Conservation (phyloP, 257 asterid species). For the Anisodus acutangulus region DNA sequence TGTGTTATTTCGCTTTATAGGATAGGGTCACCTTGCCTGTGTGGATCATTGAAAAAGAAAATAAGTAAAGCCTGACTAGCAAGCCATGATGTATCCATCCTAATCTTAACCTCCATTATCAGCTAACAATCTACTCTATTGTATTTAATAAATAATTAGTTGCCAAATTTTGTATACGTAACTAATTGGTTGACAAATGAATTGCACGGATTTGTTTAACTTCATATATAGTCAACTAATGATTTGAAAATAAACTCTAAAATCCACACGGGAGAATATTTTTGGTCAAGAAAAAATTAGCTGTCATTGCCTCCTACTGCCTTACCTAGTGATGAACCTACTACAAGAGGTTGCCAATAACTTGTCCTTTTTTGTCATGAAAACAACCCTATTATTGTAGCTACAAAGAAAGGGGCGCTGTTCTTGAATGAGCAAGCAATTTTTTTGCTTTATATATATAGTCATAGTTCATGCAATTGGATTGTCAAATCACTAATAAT, state of each 20-base stretch:
- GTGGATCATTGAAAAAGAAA: neutral
- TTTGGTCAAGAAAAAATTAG: conserved; percentile 41
- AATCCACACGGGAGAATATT: conserved; percentile 33
- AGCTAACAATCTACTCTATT: conserved; percentile 2
- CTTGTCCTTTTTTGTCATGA: conserved; percentile 32
- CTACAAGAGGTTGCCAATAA: conserved; percentile 27
- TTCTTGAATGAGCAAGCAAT: neutral
- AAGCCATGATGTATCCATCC: neutral
- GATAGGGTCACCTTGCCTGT: neutral
- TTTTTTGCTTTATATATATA: neutral
- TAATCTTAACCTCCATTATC: neutral
- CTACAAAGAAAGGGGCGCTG: conserved; percentile 17
- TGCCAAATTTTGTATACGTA: neutral
- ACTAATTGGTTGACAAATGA: neutral
- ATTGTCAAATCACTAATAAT: neutral
- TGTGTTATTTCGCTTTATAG: neutral
- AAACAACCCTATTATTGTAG: neutral
- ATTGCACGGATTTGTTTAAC: neutral
- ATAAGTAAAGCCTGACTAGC: neutral
- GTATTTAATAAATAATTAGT: neutral
- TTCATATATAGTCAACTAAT: neutral
- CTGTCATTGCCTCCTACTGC: conserved; percentile 51
- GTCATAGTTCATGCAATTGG: neutral
- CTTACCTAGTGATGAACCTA: conserved; percentile 35
- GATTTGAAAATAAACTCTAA: neutral